Base-by-base conservation (phyloP, 31 red algal species). In the Asparagopsis taxiformis region DNA sequence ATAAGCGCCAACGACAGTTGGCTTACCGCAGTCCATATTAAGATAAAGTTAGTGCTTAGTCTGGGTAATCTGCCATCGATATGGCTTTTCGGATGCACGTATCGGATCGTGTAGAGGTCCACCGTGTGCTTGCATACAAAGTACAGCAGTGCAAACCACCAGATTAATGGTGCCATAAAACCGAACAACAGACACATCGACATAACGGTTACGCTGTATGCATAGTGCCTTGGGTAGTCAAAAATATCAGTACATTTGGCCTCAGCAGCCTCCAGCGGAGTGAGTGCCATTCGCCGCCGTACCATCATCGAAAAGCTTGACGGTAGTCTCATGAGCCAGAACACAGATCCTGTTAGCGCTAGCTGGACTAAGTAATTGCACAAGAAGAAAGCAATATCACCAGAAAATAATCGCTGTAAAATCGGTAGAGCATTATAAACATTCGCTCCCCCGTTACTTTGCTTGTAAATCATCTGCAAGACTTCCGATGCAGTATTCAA, bases 331-430 rank as follows among this genome's bases (percentile, higher is more conserved):
- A 92, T 70, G 35, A 97, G 68, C 93, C 77, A 84, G 15, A 92
- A 59, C 2, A 86, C 70, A 30, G 85, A 89, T 4, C 96, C 92
- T 8, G 91, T 88, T 32, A 94, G 64, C 15, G 96, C 92, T 20
- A 99, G 68, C 58, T 99, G 96, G 0, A 99, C 85, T 52, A 99
- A 69, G 72, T 92, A 99, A 62, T 80, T 91, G 65, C 87, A 87
- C 19, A 92, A 70, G 68, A 99, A 99, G 32, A 88, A 99, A 0
- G 96, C 91, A 78, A 89, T 94, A 51, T 91, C 90, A 19, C 96
- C 91, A 6, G 91, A 87, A 68, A 94, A 99, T n/a, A 99, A 59
- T 0, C 87, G 72, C 67, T 99, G 85, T 38, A 92, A 53, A 13
- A 99, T 78, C 33, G 82, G 80, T 19, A 94, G 71, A 20, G 91